phyloP scores from a whole-genome alignment of 495 filamentous ascomycete genomes.

The Poronia punctata region DNA sequence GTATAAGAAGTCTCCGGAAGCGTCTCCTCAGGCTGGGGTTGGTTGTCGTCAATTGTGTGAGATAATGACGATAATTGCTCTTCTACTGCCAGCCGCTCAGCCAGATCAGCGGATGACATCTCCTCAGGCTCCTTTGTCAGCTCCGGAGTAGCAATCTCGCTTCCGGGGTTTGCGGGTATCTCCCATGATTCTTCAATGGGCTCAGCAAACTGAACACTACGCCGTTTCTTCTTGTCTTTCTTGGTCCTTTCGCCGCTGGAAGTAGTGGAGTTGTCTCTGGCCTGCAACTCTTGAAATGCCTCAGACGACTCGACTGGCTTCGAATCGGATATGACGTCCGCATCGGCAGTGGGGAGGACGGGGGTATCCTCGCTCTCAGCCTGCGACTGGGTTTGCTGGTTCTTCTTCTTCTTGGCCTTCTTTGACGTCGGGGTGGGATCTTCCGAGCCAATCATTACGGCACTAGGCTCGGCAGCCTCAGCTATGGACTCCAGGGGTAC shows the following conservation, averaged over 20 bases:
- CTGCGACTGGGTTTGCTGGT: neutral
- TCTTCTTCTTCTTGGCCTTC: neutral
- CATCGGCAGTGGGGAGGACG: neutral
- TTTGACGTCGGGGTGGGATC: neutral
- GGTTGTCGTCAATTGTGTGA: no score
- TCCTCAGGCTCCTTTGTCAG: slow-evolving; percentile 7
- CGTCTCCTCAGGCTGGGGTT: no score
- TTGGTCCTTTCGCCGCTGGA: slow-evolving; percentile 12
- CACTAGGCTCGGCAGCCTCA: slow-evolving; percentile 2
- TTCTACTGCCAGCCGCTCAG: slow-evolving; percentile 1
- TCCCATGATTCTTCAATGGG: slow-evolving; percentile 16
- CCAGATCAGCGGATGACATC: slow-evolving; percentile 5
- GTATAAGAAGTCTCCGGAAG: no score
- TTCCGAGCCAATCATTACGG: neutral
- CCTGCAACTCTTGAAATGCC: slow-evolving; percentile 8
- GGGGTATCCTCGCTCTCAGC: slow-evolving; percentile 5
- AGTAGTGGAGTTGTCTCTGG: slow-evolving; percentile 1
- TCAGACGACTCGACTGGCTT: slow-evolving; percentile 2
- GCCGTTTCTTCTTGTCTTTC: slow-evolving; percentile 25
- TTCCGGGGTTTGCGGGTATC: slow-evolving; percentile 3
- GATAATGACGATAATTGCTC: neutral
- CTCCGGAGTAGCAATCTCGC: slow-evolving; percentile 5
- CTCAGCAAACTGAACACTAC: slow-evolving; percentile 19
- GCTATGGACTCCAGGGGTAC: neutral
- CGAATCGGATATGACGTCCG: slow-evolving; percentile 10